Base-by-base conservation (phyloP, 2,329 filamentous ascomycete genomes). In the Fusarium albidum region DNA sequence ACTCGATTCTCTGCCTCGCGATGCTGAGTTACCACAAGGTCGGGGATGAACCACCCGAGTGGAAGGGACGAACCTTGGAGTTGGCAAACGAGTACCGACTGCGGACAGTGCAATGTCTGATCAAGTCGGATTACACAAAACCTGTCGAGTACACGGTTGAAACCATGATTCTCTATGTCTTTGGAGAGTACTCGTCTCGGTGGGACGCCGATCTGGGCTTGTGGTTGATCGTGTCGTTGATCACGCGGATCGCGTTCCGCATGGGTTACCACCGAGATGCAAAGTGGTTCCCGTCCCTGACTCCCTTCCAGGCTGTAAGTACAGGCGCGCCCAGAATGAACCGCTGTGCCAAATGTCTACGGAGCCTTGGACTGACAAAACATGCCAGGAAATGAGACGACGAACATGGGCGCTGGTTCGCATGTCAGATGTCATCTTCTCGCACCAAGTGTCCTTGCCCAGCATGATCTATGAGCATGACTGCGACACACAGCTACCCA, bases 191-290 rank as follows among this genome's bases (percentile, higher is more conserved):
- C 66, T 85, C 86, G 9, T 84, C 86, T 11, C 84, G 87, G 34
- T 86, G 85, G 80, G 90, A 93, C 69, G 86, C 89, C 5, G 90
- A 93, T 66, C 75, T 88, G 25, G 84, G 87, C 5, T 74, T 91
- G 13, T 86, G 82, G 80, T 69, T 86, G 57, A 82, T 86, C 55
- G 74, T 75, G 72, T 79, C 81, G 9, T 64, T 83, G 56, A 79
- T 82, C 47, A 83, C 82, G 67, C 74, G 84, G 72, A 73, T 85
- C 71, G 78, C 84, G 66, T 74, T 89, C 72, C 81, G 87, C 33
- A 90, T 90, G 85, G 89, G 89, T 5, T 90, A 93, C 64, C 91
- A 94, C 65, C 82, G 91, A 55, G 91, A 94, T 69, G 82, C 89
- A 9, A 88, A 85, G 53, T 90, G 87, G 73, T 93, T 92, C 68